These are phyloP conservation scores for Spirogloea muscicola DNA, from an alignment of 139 green algal species.

Conservation along the genomic window DNA sequence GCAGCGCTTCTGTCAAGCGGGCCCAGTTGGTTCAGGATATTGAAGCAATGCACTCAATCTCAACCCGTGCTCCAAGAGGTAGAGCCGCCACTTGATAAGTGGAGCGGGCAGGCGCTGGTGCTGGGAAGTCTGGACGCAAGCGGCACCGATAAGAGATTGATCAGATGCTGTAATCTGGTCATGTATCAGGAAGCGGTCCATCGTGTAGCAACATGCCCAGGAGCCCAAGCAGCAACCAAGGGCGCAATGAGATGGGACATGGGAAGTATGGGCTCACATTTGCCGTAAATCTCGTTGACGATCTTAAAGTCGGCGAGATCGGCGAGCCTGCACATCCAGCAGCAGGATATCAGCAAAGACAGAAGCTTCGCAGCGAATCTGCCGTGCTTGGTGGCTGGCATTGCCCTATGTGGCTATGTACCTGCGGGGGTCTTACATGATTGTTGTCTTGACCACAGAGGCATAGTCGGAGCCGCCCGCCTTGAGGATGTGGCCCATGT, in stretches of 20 bases:
- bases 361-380: no score
- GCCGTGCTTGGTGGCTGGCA: no score
- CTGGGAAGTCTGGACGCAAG: conserved; percentile 17
- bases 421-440: no score
- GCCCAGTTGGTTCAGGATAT: no score
- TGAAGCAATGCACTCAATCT: conserved; percentile 10
- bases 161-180: no score
- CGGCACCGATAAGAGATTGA: no score
- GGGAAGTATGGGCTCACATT: conserved; percentile 33
- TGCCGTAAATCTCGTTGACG: conserved; percentile 85
- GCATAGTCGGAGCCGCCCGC: conserved; percentile 71
- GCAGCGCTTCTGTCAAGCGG: no score
- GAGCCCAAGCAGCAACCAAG: neutral
- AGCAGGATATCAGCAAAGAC: no score
- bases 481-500: conserved; percentile 87
- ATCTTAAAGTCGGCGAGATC: conserved; percentile 89
- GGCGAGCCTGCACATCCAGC: conserved; percentile 53
- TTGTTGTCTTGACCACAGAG: conserved; percentile 95
- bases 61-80: neutral
- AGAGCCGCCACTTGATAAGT: conserved; percentile 9
- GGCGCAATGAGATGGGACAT: neutral
- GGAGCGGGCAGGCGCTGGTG: neutral
- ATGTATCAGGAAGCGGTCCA: no score
- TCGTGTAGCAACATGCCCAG: no score
- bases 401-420: no score